Percentiles rank a stretch among this genome's conserved stretches.
phyloP scores from a whole-genome alignment of 371 early-diverging fungal species.

The Mortierella sp. region DNA sequence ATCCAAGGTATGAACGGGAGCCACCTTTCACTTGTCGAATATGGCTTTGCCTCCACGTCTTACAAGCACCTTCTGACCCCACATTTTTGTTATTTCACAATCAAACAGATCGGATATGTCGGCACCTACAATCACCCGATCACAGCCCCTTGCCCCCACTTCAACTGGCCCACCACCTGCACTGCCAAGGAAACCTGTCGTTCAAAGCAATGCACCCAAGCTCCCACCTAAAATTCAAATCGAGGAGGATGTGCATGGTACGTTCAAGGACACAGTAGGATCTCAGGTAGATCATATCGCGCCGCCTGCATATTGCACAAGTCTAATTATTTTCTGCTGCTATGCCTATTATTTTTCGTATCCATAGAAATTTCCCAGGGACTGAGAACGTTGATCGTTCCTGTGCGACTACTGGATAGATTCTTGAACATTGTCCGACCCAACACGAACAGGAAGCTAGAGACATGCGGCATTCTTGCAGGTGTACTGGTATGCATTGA shows the following conservation, averaged over 20 bases:
- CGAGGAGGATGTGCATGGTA: conserved; percentile 56
- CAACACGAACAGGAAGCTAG: conserved; percentile 87
- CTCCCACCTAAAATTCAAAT: conserved; percentile 45
- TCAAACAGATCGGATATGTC: conserved; percentile 6
- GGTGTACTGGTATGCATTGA: conserved; percentile 73
- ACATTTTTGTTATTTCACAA: neutral
- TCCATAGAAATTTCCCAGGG: conserved; percentile 48
- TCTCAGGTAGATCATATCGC: neutral
- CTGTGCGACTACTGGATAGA: conserved; percentile 68
- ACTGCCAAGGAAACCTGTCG: conserved; percentile 37
- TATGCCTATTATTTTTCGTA: neutral
- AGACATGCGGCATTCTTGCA: conserved; percentile 93
- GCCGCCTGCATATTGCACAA: neutral
- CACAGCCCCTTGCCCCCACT: conserved; percentile 16
- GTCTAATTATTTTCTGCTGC: neutral
- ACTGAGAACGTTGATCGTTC: conserved; percentile 78
- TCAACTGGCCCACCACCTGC: conserved; percentile 42
- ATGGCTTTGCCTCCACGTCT: neutral
- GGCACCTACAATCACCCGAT: conserved; percentile 6
- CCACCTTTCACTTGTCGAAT: neutral
- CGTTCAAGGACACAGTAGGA: neutral
- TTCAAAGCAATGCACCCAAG: conserved; percentile 28
- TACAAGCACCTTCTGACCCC: neutral
- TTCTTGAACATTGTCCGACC: conserved; percentile 83
- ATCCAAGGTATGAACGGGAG: neutral